A percentile compares a stretch with the other conserved stretches of the same genome.
These are phyloP conservation scores for Corymbia citriodora DNA, from an alignment of 441 rosid species.

Conservation along the genomic window DNA sequence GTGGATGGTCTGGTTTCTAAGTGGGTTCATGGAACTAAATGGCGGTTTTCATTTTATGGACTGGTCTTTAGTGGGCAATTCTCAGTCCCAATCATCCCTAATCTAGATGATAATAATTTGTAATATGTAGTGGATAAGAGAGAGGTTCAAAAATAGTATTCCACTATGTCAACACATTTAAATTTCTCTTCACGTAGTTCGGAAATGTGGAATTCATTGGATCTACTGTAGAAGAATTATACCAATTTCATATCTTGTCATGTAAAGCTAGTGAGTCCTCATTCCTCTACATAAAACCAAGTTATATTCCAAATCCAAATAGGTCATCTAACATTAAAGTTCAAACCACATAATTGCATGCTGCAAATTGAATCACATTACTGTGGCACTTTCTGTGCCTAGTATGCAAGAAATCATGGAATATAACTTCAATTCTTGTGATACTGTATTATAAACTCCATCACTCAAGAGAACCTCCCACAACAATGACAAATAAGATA, in stretches of 20 bases:
- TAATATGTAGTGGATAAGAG: background rate
- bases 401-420: background rate
- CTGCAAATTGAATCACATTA: background rate
- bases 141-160: background rate
- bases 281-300: background rate
- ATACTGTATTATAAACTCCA: no score
- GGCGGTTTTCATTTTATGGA: background rate
- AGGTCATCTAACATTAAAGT: background rate
- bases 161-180: background rate
- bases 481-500: no score
- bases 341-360: background rate
- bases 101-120: background rate
- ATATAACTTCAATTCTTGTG: background rate
- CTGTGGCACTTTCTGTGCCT: background rate
- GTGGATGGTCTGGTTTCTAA: background rate
- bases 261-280: background rate
- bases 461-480: no score
- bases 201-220: background rate
- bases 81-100: background rate
- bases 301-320: background rate
- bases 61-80: background rate
- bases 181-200: background rate
- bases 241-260: background rate
- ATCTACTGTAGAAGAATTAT: background rate
- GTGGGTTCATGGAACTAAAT: background rate